phyloP scores from a whole-genome alignment of 352 stramenopile species.

The Pelagophyceae sp. region DNA sequence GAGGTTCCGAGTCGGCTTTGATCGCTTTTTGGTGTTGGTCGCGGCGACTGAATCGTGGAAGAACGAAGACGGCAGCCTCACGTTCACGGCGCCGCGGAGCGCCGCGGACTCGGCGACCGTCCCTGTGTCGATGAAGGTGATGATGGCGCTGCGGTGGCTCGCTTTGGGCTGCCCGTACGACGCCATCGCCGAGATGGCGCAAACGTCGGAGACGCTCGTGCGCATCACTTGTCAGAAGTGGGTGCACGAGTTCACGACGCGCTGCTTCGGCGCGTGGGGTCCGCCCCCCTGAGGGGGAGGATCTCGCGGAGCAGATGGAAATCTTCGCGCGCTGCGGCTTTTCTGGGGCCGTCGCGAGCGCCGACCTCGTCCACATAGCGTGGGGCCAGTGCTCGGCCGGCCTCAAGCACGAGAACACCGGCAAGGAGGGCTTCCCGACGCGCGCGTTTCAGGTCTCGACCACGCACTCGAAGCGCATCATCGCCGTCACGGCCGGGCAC shows the following conservation, averaged over 20 bases:
- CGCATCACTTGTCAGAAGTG: neutral
- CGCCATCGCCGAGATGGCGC: neutral
- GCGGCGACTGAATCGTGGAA: neutral
- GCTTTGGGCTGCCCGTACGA: neutral
- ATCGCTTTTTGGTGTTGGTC: neutral
- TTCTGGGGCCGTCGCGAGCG: constrained; percentile 16
- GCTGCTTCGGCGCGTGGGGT: neutral
- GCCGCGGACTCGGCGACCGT: neutral
- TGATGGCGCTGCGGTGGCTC: neutral
- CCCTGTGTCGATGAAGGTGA: neutral
- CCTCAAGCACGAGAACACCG: constrained; percentile 14
- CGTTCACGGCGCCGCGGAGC: neutral
- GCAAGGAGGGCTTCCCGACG: constrained; percentile 31
- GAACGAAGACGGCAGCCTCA: neutral
- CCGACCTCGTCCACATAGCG: constrained; percentile 24
- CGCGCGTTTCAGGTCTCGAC: constrained; percentile 25
- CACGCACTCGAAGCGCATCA: constrained; percentile 16
- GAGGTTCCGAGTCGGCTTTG: neutral
- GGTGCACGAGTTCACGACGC: constrained; percentile 10
- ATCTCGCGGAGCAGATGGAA: constrained; percentile 9
- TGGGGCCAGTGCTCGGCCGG: constrained; percentile 18
- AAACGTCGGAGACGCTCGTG: neutral
- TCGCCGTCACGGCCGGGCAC: constrained; percentile 16
- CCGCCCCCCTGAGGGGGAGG: constrained; percentile 10
- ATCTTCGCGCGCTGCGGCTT: constrained; percentile 22